Conservation (phyloP, 176 grass and related monocot species). For the Oryza punctata region DNA sequence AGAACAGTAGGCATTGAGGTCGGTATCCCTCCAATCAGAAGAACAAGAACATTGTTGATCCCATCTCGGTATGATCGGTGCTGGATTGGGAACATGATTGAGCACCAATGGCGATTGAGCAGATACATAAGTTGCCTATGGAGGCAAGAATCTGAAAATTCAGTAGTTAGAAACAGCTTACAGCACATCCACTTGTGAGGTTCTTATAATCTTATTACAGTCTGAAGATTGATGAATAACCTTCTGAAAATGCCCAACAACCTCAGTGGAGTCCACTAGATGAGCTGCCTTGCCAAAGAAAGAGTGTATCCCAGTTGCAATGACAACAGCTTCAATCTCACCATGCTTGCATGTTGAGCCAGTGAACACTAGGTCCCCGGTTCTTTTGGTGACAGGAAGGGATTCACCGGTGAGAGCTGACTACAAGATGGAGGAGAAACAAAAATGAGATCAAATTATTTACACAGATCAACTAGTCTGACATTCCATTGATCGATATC, state of each 20-base stretch:
- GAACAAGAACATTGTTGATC: constrained; percentile 88
- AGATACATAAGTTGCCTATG: constrained; percentile 94
- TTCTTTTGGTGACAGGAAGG: constrained; percentile 32
- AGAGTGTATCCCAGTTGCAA: constrained; percentile 62
- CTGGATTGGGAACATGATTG: constrained; percentile 79
- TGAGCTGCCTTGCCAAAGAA: constrained; percentile 80
- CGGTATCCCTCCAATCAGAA: constrained; percentile 83
- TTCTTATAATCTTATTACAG: not conserved
- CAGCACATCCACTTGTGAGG: not conserved
- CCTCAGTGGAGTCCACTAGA: constrained; percentile 78
- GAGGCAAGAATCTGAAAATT: constrained; percentile 68
- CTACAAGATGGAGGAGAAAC: constrained; percentile 29
- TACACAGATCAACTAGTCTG: not conserved
- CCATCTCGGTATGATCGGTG: constrained; percentile 67
- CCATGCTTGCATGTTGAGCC: constrained; percentile 87
- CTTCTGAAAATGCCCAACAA: constrained; percentile 85
- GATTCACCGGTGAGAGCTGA: constrained; percentile 67
- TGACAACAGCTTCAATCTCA: constrained; percentile 72
- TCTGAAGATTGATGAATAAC: constrained; percentile 35
- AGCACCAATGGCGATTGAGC: constrained; percentile 75
- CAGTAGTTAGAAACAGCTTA: not conserved
- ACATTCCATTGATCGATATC: not conserved
- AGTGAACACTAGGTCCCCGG: constrained; percentile 64
- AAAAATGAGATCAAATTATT: not conserved
- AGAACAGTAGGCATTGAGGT: constrained; percentile 91